phyloP scores from a whole-genome alignment of 805 yeast species.

The Candida yuanshanica region DNA sequence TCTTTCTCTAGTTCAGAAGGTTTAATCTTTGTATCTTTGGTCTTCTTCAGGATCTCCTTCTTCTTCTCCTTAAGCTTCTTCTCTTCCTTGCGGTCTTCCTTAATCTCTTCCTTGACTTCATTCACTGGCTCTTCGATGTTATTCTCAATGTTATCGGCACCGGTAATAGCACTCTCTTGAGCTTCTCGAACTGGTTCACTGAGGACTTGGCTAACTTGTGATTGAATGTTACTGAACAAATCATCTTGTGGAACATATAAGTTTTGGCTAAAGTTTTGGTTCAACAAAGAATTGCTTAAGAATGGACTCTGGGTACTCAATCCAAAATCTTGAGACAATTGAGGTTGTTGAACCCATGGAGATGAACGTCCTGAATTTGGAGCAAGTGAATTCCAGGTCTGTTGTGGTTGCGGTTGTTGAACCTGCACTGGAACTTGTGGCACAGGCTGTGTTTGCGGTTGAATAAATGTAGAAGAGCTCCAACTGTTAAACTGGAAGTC shows the following conservation, averaged over 20 bases:
- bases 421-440: too few relatives aligned
- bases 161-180: too few relatives aligned
- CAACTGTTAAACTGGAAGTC: not conserved
- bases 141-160: too few relatives aligned
- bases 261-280: not conserved
- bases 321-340: not conserved
- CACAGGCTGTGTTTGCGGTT: constrained; percentile 3
- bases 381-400: constrained; percentile 8
- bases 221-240: constrained; percentile 33
- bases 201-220: constrained; percentile 36
- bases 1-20: not conserved
- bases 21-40: constrained; percentile 2
- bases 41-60: constrained; percentile 1
- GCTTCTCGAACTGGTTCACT: not conserved
- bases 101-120: too few relatives aligned
- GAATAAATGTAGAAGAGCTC: not conserved
- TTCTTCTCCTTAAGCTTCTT: not conserved
- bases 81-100: not conserved
- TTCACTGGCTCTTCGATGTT: too few relatives aligned
- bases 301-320: constrained; percentile 15
- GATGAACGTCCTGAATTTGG: constrained; percentile 14
- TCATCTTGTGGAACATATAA: constrained; percentile 16
- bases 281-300: constrained; percentile 1
- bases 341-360: constrained; percentile 16
- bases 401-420: too few relatives aligned